phyloP scores from a whole-genome alignment of 2,329 filamentous ascomycete genomes.

The Ophiostoma australiae region DNA sequence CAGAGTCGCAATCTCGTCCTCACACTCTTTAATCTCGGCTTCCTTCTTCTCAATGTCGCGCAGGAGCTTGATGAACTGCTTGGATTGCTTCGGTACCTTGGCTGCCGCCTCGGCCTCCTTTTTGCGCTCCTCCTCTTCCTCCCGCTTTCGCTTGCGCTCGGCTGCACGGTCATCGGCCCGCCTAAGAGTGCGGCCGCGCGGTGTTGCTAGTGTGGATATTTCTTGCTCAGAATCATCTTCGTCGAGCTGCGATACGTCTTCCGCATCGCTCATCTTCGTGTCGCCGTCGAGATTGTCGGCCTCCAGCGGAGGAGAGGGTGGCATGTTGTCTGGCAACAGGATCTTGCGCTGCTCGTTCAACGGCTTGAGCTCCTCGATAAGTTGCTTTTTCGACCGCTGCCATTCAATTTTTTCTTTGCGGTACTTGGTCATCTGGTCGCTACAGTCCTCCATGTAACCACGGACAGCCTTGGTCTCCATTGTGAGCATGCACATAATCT shows the following conservation, averaged over 20 bases:
- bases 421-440: slow-evolving; percentile 88
- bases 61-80: slow-evolving; percentile 80
- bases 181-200: slow-evolving; percentile 53
- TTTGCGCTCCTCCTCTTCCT: slow-evolving; percentile 62
- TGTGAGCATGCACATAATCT: slow-evolving; percentile 81
- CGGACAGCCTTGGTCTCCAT: slow-evolving; percentile 81
- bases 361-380: slow-evolving; percentile 64
- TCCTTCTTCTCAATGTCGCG: slow-evolving; percentile 89
- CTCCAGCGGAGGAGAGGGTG: slow-evolving; percentile 55
- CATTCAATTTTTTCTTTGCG: slow-evolving; percentile 94
- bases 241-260: slow-evolving; percentile 56
- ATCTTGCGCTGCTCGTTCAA: slow-evolving; percentile 71
- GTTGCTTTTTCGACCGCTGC: slow-evolving; percentile 69
- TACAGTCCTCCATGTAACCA: slow-evolving; percentile 85
- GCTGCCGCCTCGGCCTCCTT: slow-evolving; percentile 59
- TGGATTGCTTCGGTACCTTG: slow-evolving; percentile 72
- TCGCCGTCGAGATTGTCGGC: slow-evolving; percentile 50
- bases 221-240: slow-evolving; percentile 64
- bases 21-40: slow-evolving; percentile 70
- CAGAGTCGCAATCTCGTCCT: slow-evolving; percentile 76
- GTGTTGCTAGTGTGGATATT: slow-evolving; percentile 50
- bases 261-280: slow-evolving; percentile 57
- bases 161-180: slow-evolving; percentile 63
- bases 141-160: slow-evolving; percentile 72
- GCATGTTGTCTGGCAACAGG: slow-evolving; percentile 66